Evolutionary conservation across 352 stramenopile species (phyloP).

Genomic region (Phytopythium delawarense): DNA sequence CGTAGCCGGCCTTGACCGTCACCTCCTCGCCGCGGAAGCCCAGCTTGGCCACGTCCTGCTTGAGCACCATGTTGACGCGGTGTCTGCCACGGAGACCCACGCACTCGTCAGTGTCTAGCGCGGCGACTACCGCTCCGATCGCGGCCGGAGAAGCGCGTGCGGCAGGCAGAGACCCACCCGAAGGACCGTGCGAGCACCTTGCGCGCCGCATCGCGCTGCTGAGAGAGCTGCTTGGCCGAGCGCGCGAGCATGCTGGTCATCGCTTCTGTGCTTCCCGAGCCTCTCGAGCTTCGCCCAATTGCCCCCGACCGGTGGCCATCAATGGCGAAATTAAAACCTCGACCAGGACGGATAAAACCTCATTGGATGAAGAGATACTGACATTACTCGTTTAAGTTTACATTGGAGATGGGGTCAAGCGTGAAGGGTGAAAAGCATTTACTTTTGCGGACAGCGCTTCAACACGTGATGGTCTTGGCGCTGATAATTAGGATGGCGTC

Average conservation of each 20-base stretch:
- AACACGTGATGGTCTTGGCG: background rate
- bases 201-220: slow-evolving; percentile 32
- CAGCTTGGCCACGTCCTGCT: slow-evolving; percentile 79
- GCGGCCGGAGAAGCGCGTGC: background rate
- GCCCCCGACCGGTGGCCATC: slow-evolving; percentile 3
- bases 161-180: slow-evolving; percentile 33
- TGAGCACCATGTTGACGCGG: slow-evolving; percentile 83
- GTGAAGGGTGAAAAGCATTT: background rate
- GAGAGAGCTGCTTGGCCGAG: slow-evolving; percentile 23
- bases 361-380: background rate
- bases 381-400: background rate
- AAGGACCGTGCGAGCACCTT: slow-evolving; percentile 51
- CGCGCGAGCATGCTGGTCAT: slow-evolving; percentile 33
- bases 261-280: background rate
- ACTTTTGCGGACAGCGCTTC: background rate
- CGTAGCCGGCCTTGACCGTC: slow-evolving; percentile 91
- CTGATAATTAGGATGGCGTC: background rate
- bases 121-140: background rate
- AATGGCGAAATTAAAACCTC: slow-evolving; percentile 2
- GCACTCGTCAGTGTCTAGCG: background rate
- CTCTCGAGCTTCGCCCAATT: background rate
- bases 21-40: slow-evolving; percentile 90
- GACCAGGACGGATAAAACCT: background rate
- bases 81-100: slow-evolving; percentile 31
- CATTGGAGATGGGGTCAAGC: background rate